These are phyloP conservation scores for Zalaria sp. DNA, from an alignment of 2,329 filamentous ascomycete species.

Conservation along the genomic window DNA sequence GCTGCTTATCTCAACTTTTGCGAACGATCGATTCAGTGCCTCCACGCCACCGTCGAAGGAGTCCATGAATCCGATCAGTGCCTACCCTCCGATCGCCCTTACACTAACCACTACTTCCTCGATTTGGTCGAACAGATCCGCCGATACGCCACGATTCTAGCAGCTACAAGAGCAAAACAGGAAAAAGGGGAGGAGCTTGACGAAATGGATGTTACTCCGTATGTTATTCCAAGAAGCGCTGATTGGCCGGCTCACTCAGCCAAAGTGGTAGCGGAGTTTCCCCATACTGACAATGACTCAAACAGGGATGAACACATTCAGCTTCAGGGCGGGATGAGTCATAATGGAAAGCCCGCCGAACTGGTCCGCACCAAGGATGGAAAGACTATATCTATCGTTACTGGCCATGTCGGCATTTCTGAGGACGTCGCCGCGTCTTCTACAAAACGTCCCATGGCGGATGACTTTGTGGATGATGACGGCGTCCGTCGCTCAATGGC, in stretches of 20 bases:
- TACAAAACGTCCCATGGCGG: constrained; percentile 39
- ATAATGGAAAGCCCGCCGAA: constrained; percentile 72
- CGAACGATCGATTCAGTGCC: constrained; percentile 76
- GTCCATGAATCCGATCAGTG: constrained; percentile 77
- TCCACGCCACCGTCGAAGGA: constrained; percentile 77
- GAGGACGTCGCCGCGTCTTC: constrained; percentile 38
- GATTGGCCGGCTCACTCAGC: neutral
- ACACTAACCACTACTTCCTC: constrained; percentile 93
- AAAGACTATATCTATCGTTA: constrained; percentile 60
- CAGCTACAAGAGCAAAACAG: constrained; percentile 55
- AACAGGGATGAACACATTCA: constrained; percentile 57
- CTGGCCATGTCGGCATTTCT: constrained; percentile 35
- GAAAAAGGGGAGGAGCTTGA: constrained; percentile 38
- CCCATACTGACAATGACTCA: constrained; percentile 8
- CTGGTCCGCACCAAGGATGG: constrained; percentile 72
- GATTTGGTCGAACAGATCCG: constrained; percentile 76
- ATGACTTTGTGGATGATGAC: constrained; percentile 64
- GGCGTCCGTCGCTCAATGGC: constrained; percentile 87
- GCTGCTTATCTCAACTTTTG: constrained; percentile 76
- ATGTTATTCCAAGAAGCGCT: constrained; percentile 14
- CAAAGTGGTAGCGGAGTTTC: neutral
- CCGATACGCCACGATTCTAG: constrained; percentile 75
- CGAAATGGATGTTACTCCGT: constrained; percentile 37
- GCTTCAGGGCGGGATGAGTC: constrained; percentile 65
- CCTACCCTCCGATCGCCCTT: constrained; percentile 72